These are phyloP conservation scores for Talaromyces sp. DNA, from an alignment of 2,329 filamentous ascomycete genomes.

Conservation along the genomic window DNA sequence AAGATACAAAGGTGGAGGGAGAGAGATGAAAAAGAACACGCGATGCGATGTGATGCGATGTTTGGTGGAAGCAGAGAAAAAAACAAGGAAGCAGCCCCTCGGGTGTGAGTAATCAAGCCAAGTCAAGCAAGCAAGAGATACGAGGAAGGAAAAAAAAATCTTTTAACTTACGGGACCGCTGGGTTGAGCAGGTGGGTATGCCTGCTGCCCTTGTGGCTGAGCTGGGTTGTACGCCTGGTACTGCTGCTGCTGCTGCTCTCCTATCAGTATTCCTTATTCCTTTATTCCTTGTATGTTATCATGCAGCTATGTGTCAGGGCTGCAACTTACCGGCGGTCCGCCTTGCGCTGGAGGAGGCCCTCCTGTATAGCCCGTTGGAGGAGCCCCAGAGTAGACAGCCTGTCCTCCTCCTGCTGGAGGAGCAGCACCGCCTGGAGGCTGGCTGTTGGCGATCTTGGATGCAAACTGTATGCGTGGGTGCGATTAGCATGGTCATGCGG, in stretches of 20 bases:
- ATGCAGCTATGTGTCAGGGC: background rate
- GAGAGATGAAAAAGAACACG: slow-evolving; percentile 13
- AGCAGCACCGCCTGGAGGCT: slow-evolving; percentile 19
- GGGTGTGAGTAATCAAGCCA: background rate
- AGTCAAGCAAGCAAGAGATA: background rate
- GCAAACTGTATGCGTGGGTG: slow-evolving; percentile 25
- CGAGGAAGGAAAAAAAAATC: slow-evolving; percentile 12
- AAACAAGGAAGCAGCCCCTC: slow-evolving; percentile 2
- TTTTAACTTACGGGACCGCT: slow-evolving; percentile 32
- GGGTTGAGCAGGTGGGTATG: slow-evolving; percentile 13
- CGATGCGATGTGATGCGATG: background rate
- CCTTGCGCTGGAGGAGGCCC: slow-evolving; percentile 32
- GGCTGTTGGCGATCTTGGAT: slow-evolving; percentile 36
- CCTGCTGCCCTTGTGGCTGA: slow-evolving; percentile 17
- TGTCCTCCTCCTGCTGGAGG: slow-evolving; percentile 3
- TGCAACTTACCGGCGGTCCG: slow-evolving; percentile 44
- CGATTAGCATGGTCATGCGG: background rate
- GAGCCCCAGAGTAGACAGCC: slow-evolving; percentile 29
- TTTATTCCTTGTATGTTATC: background rate
- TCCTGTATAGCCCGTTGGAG: slow-evolving; percentile 34
- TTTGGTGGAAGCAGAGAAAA: background rate
- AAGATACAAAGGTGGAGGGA: slow-evolving; percentile 7
- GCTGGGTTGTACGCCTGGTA: slow-evolving; percentile 54
- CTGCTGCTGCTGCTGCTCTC: slow-evolving; percentile 17
- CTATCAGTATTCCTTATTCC: background rate